phyloP scores from a whole-genome alignment of 2,329 filamentous ascomycete species.

The Monosporascus sp. region DNA sequence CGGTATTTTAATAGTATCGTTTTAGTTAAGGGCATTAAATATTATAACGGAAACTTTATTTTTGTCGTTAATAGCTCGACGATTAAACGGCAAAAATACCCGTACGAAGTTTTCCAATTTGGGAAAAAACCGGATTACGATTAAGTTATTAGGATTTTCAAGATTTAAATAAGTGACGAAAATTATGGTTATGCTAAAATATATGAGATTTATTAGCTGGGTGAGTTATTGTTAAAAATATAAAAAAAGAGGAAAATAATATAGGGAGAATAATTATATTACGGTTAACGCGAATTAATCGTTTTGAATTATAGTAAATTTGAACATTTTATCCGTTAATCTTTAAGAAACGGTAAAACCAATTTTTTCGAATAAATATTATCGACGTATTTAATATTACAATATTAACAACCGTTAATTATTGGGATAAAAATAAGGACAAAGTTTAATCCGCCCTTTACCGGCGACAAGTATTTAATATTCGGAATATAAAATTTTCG shows the following conservation, averaged over 20 bases:
- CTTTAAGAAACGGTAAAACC: conserved; percentile 2
- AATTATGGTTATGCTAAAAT: conserved; percentile 75
- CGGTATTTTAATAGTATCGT: conserved; percentile 7
- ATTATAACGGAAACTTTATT: conserved; percentile 53
- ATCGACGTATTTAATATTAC: conserved; percentile 69
- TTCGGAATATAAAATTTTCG: conserved; percentile 51
- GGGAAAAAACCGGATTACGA: conserved; percentile 47
- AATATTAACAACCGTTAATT: conserved; percentile 54
- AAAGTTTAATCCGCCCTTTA: conserved; percentile 55
- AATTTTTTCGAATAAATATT: conserved; percentile 54
- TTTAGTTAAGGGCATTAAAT: conserved; percentile 52
- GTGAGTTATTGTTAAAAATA: conserved; percentile 58
- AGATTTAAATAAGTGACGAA: conserved; percentile 66
- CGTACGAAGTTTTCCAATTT: conserved; percentile 29
- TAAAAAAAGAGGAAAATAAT: conserved; percentile 45
- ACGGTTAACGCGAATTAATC: conserved; percentile 63
- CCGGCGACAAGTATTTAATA: conserved; percentile 60
- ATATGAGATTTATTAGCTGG: conserved; percentile 72
- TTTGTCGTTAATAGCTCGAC: conserved; percentile 54
- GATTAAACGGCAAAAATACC: conserved; percentile 47
- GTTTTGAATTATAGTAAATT: conserved; percentile 64
- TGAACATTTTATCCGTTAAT: background rate
- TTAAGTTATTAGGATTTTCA: conserved; percentile 73
- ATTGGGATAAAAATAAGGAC: conserved; percentile 68
- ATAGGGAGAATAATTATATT: conserved; percentile 56